Conservation (phyloP, 2,329 filamentous ascomycete genomes). For the Metarhizium robertsii region DNA sequence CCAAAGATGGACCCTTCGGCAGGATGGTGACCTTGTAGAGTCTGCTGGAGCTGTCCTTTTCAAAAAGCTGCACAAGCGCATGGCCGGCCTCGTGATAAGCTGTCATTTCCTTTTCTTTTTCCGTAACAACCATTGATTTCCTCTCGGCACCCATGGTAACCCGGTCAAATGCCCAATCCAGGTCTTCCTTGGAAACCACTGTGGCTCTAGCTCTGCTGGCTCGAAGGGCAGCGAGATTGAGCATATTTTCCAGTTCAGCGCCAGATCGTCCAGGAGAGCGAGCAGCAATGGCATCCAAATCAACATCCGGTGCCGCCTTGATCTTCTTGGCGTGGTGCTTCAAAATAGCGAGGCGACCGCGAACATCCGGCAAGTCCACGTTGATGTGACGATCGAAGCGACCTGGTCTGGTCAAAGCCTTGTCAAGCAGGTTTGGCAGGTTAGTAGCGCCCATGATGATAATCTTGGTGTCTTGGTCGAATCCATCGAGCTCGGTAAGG, state of each 20-base stretch:
- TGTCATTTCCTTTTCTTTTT: conserved; percentile 93
- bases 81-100: conserved; percentile 95
- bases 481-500: conserved; percentile 92
- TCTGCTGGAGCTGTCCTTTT: conserved; percentile 59
- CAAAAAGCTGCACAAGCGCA: conserved; percentile 79
- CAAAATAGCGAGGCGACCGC: conserved; percentile 84
- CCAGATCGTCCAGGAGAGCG: conserved; percentile 89
- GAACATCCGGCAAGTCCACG: conserved; percentile 84
- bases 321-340: conserved; percentile 92
- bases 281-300: conserved; percentile 73
- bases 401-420: conserved; percentile 85
- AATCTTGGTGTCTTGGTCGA: conserved; percentile 87
- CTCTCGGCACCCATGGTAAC: conserved; percentile 95
- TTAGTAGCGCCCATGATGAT: conserved; percentile 97
- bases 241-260: conserved; percentile 90
- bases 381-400: conserved; percentile 91
- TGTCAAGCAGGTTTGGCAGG: conserved; percentile 88
- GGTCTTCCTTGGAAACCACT: conserved; percentile 67
- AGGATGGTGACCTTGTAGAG: conserved; percentile 98
- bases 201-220: conserved; percentile 80
- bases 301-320: conserved; percentile 69
- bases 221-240: conserved; percentile 90
- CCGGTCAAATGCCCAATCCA: conserved; percentile 98
- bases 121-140: conserved; percentile 78
- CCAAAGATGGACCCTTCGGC: conserved; percentile 76